phyloP scores from a whole-genome alignment of 192 early-diverging fungal species.

The Entomortierella parvispora region DNA sequence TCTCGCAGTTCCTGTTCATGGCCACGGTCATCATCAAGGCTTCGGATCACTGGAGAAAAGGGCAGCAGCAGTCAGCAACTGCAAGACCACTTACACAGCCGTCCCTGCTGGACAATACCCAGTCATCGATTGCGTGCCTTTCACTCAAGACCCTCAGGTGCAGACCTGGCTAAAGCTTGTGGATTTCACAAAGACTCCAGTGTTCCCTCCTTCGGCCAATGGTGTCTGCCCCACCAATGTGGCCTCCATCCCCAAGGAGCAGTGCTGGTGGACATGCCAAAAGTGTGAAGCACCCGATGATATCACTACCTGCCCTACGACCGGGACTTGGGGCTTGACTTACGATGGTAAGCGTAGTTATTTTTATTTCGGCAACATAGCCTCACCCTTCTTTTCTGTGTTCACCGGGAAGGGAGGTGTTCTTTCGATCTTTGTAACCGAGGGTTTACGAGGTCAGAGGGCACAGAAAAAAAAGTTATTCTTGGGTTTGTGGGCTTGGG shows the following conservation, averaged over 20 bases:
- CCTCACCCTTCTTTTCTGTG: too few relatives aligned
- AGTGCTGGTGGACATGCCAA: constrained; percentile 61
- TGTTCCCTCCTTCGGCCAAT: constrained; percentile 41
- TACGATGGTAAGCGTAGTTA: constrained; percentile 52
- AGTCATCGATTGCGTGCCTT: constrained; percentile 27
- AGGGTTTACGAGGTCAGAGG: neutral
- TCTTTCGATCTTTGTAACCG: neutral
- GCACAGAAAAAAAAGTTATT: too few relatives aligned
- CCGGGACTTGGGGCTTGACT: constrained; percentile 53
- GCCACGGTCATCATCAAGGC: neutral
- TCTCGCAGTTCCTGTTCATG: neutral
- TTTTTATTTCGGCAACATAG: neutral
- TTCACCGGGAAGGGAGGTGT: too few relatives aligned
- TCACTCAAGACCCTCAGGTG: constrained; percentile 33
- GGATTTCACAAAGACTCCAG: constrained; percentile 42
- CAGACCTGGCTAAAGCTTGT: constrained; percentile 55
- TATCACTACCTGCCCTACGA: constrained; percentile 32
- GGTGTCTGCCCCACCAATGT: constrained; percentile 20
- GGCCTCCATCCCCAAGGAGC: constrained; percentile 23
- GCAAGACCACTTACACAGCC: neutral
- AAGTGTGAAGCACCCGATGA: constrained; percentile 45
- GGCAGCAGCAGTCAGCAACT: constrained; percentile 1
- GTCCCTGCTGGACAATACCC: constrained; percentile 17
- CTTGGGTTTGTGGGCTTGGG: too few relatives aligned
- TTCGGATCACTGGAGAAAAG: constrained; percentile 8